phyloP scores from a whole-genome alignment of 23 red algal genomes.

The Agarophyton chilense region DNA sequence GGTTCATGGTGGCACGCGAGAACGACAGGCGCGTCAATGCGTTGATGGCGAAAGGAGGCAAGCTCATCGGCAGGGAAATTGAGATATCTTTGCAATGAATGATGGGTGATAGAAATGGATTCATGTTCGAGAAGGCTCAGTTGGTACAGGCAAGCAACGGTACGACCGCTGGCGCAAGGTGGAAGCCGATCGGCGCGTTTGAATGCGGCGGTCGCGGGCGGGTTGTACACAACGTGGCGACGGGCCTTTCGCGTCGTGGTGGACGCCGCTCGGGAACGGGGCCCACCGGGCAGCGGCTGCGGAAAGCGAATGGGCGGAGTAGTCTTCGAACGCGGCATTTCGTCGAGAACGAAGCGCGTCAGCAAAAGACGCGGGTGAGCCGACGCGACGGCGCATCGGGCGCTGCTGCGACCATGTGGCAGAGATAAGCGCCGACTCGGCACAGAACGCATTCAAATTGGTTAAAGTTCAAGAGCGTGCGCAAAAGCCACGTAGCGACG shows the following conservation, averaged over 20 bases:
- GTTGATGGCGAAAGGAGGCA: background rate
- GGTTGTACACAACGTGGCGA: background rate
- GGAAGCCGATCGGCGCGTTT: background rate
- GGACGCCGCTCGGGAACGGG: background rate
- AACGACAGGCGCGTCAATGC: background rate
- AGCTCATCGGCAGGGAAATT: background rate
- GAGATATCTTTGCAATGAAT: background rate
- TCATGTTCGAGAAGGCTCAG: background rate
- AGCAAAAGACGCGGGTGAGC: too few species aligned
- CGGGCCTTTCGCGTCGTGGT: background rate
- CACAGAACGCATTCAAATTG: too few species aligned
- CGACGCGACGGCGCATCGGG: too few species aligned
- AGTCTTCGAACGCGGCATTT: background rate
- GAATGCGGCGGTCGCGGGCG: background rate
- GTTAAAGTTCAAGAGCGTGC: too few species aligned
- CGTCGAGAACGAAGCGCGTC: too few species aligned
- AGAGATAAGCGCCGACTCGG: too few species aligned
- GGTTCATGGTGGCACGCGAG: conserved; percentile 10
- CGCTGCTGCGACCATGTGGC: too few species aligned
- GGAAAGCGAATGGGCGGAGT: background rate
- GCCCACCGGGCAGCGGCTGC: background rate
- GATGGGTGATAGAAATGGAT: background rate
- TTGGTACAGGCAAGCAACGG: background rate
- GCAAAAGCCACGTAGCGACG: too few species aligned
- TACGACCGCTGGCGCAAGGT: background rate